These are phyloP conservation scores for Rugosomyces carneus DNA, from an alignment of 1,284 basidiomycete species.

Conservation along the genomic window DNA sequence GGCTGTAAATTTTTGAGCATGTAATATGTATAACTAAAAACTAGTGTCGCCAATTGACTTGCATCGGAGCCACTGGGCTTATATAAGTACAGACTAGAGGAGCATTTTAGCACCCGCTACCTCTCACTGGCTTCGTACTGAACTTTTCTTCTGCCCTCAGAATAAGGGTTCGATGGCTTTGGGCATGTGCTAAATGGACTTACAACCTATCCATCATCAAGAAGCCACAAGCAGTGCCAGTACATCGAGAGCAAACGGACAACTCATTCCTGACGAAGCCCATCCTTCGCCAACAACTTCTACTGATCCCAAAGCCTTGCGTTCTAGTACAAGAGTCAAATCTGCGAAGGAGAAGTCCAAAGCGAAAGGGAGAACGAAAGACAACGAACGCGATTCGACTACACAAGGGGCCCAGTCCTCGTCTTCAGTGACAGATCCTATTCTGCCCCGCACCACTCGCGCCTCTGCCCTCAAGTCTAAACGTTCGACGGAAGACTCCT, in stretches of 20 bases:
- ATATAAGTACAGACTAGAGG: conserved; percentile 32
- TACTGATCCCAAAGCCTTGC: conserved; percentile 46
- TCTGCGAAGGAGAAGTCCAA: conserved; percentile 64
- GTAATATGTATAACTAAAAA: too few species aligned
- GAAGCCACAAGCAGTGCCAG: conserved; percentile 65
- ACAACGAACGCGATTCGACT: conserved; percentile 30
- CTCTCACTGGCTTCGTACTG: conserved; percentile 27
- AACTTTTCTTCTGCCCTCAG: conserved; percentile 24
- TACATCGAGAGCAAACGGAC: conserved; percentile 31
- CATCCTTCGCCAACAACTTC: conserved; percentile 24
- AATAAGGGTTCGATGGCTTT: conserved; percentile 70
- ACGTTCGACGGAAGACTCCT: conserved; percentile 45
- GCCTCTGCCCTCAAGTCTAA: conserved; percentile 39
- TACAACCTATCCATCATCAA: conserved; percentile 60
- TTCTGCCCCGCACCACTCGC: conserved; percentile 34
- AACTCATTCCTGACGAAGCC: conserved; percentile 32
- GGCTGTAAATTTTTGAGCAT: background rate
- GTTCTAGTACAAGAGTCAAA: conserved; percentile 71
- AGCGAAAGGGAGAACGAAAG: conserved; percentile 33
- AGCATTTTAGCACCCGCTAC: conserved; percentile 8
- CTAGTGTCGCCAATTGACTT: background rate
- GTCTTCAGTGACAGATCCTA: conserved; percentile 32
- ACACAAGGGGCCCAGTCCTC: conserved; percentile 24
- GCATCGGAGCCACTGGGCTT: conserved; percentile 33
- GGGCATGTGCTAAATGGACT: conserved; percentile 81